phyloP scores from a whole-genome alignment of 140 eudicot species.

The Bidens hawaiensis region DNA sequence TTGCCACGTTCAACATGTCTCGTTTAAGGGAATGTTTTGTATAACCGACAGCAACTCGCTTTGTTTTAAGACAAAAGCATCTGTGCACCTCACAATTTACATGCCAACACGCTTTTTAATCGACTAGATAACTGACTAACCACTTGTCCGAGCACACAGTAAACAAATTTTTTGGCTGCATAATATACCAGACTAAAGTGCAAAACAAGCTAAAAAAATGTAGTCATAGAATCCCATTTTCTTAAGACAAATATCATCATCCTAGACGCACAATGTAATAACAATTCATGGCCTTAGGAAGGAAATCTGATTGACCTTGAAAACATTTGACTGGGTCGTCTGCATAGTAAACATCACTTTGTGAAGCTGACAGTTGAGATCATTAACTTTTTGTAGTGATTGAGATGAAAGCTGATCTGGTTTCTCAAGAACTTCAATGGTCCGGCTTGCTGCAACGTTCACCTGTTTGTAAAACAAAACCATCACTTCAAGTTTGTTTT shows the following conservation, averaged over 20 bases:
- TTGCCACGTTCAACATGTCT: no score
- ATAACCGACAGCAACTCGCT: not conserved
- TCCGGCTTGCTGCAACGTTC: conserved; percentile 36
- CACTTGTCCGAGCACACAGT: not conserved
- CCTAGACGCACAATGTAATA: not conserved
- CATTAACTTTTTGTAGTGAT: conserved; percentile 31
- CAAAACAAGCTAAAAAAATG: conserved; percentile 2
- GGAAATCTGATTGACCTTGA: conserved; percentile 24
- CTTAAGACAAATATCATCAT: not conserved
- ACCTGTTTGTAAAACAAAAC: conserved; percentile 30
- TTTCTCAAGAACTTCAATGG: conserved; percentile 39
- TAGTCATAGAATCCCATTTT: not conserved
- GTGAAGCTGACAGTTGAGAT: conserved; percentile 35
- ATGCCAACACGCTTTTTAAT: not conserved
- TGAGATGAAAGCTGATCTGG: conserved; percentile 50
- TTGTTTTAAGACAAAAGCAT: not conserved
- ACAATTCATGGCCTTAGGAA: conserved; percentile 10
- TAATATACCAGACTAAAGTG: not conserved
- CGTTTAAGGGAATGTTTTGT: not conserved
- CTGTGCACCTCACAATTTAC: not conserved
- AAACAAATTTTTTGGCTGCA: not conserved
- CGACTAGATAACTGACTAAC: not conserved
- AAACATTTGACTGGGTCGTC: conserved; percentile 20
- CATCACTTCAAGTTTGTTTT: not conserved
- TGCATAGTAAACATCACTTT: conserved; percentile 30